Evolutionary conservation across 768 basidiomycete genomes (phyloP), one percentile per base, ranked within the genome.

Genomic region (Termitomyces sp.): DNA sequence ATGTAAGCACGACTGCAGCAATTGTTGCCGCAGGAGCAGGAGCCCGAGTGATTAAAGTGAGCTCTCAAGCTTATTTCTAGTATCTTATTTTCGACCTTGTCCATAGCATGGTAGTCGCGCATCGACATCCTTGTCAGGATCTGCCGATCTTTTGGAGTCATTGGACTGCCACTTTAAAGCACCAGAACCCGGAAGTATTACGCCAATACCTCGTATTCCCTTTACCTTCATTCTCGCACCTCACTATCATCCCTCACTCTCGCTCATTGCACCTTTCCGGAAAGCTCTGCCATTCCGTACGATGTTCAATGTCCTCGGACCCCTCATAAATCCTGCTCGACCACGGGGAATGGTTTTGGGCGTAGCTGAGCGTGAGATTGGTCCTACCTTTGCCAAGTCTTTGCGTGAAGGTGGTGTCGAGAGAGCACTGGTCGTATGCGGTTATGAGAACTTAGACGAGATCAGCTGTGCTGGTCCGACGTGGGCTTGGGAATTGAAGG

Each of bases 21-120:
- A 82, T 99, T 59, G 91, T 98, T 20, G 96, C 95, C 29, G 94
- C 94, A 24, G 96, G 95, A 14, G 91, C 94, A 7, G 96, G 96
- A 5, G 92, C 92, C 0, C 80, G 94, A 34, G 94, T 99, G 2
- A 84, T 93, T 69, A 98, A 99, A 79, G 94, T 92, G 66, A 59
- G 37, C 53, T 37, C 50, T 32, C 24, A 36, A 27, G 20, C 2
- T 27, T 24, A 32, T 12, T 43, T 29, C 31, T 36, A 44, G 55
- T 43, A 42, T 41, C 55, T 54, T 9, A 61, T 18, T 47, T 55
- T 46, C 6, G 54, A 46, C 26, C 14, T 53, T 59, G 42, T 50
- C 22, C 22, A 24, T 69, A 98, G 95, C 95, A 98, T 72, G 96
- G 92, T 18, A 87, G 82, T 61, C 77, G 84, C 60, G 96, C 96